A percentile compares a stretch with the other conserved stretches of the same genome.
Evolutionary conservation across 2,329 filamentous ascomycete species (phyloP).

Genomic region (Epichloe elymi): DNA sequence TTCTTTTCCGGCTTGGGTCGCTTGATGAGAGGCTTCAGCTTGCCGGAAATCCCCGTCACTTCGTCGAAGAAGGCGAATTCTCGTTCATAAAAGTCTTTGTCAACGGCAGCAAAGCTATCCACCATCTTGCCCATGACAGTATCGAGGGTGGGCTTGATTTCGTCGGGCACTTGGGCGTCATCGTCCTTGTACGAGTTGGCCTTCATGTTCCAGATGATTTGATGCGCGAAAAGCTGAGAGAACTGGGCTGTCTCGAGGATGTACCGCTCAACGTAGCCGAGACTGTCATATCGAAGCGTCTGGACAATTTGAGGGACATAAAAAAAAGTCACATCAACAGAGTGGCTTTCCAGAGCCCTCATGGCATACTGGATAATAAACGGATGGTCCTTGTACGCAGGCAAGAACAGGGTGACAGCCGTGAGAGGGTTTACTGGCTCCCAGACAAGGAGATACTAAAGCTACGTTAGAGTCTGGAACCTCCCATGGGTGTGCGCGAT

Average conservation of each 20-base stretch:
- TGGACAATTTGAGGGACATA: constrained; percentile 98
- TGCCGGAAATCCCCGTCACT: constrained; percentile 89
- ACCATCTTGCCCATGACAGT: constrained; percentile 78
- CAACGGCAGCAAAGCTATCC: constrained; percentile 62
- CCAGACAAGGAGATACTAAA: constrained; percentile 82
- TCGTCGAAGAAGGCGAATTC: constrained; percentile 98
- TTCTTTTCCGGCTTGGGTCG: constrained; percentile 92
- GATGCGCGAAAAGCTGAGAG: constrained; percentile 96
- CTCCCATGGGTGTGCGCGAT: not conserved
- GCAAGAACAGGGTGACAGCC: constrained; percentile 85
- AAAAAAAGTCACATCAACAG: constrained; percentile 96
- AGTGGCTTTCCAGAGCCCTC: constrained; percentile 83
- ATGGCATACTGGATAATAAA: constrained; percentile 95
- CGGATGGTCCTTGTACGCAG: constrained; percentile 79
- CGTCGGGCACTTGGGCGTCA: constrained; percentile 76
- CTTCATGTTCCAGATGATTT: constrained; percentile 99
- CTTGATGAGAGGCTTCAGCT: constrained; percentile 87
- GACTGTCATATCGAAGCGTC: constrained; percentile 76
- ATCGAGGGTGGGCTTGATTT: constrained; percentile 86
- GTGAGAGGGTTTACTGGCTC: constrained; percentile 83
- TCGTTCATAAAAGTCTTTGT: constrained; percentile 78
- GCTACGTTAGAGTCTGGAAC: constrained; percentile 7
- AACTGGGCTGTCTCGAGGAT: constrained; percentile 95
- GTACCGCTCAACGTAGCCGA: constrained; percentile 92
- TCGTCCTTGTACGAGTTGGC: constrained; percentile 98